phyloP scores from a whole-genome alignment of 352 stramenopile species.

The Globisporangium nunn region DNA sequence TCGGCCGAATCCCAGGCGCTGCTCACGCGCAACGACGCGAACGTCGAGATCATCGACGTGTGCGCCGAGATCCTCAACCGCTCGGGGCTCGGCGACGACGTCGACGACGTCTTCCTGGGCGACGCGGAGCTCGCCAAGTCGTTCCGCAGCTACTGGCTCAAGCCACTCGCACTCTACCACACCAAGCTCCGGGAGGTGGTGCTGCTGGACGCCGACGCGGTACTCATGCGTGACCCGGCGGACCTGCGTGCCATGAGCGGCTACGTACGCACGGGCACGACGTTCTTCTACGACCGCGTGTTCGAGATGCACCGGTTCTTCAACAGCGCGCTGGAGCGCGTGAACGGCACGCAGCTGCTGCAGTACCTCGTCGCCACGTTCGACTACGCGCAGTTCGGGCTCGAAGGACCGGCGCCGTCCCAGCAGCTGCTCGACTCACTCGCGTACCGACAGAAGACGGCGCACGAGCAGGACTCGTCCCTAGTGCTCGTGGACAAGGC shows the following conservation, averaged over 20 bases:
- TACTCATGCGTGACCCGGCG: slow-evolving; percentile 35
- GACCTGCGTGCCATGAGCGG: slow-evolving; percentile 29
- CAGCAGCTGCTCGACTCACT: slow-evolving; percentile 31
- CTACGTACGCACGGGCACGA: slow-evolving; percentile 44
- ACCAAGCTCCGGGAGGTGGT: slow-evolving; percentile 41
- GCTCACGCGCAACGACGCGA: slow-evolving; percentile 31
- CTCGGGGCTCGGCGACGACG: slow-evolving; percentile 3
- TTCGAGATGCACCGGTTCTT: slow-evolving; percentile 43
- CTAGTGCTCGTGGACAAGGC: slow-evolving; percentile 68
- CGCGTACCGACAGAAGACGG: slow-evolving; percentile 31
- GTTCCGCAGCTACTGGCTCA: slow-evolving; percentile 50
- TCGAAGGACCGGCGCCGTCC: slow-evolving; percentile 19
- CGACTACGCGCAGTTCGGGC: slow-evolving; percentile 44
- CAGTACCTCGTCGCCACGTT: slow-evolving; percentile 22
- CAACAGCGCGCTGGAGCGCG: slow-evolving; percentile 44
- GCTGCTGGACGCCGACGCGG: slow-evolving; percentile 40
- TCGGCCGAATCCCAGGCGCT: slow-evolving; percentile 22
- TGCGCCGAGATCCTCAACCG: slow-evolving; percentile 28
- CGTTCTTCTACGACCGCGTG: slow-evolving; percentile 73
- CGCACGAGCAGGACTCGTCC: slow-evolving; percentile 66
- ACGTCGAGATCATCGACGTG: slow-evolving; percentile 61
- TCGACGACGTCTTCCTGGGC: slow-evolving; percentile 21
- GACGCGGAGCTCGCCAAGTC: slow-evolving; percentile 25
- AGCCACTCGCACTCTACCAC: slow-evolving; percentile 42
- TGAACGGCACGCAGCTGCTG: slow-evolving; percentile 16